Base-by-base conservation (phyloP, 1,284 basidiomycete genomes). In the Cryptococcus sp. region DNA sequence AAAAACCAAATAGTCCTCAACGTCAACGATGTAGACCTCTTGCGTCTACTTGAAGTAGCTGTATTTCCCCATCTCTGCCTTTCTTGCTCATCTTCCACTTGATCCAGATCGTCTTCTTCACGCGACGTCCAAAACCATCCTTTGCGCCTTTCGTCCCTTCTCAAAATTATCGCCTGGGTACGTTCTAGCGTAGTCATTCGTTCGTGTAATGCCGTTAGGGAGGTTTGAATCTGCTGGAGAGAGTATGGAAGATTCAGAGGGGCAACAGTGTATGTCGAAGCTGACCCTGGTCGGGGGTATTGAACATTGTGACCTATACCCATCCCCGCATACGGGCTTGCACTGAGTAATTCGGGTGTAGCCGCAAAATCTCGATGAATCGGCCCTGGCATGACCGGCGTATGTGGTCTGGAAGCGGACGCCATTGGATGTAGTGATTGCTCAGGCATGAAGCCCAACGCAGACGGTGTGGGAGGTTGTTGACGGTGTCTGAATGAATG, bases 131-230 rank as follows among this genome's bases (percentile, higher is more conserved):
- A 61, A 53, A 66, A 65, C 67, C 70, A 74, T 13, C 53, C 57
- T 39, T 60, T 57, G 18, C 55, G 53, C 31, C 60, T 50, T 34
- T 62, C 64, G 2, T 65, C 60, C 21, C 62, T 55, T 7, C 69
- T 52, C 16, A 74, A 53, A 1, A 72, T 54, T 48, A 69, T 55
- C 4, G 64, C 54, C 49, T 76, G 74, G 1, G 63, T 61, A 9
- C 69, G 64, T 45, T 93, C 91, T 18, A 93, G 76, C 5, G 80
- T 79, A 60, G 89, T 85, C 24, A 98, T 78, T 11, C 93, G 84
- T 73, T 97, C 93, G 32, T 85, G 87, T 36, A 98, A 80, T 1
- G 92, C 91, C 1, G 89, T 87, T 7, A 98, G 78, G 53, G 92
- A 89, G 0, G 86, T 85, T 69, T 98, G 93, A 37, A 76, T 76